Percentiles rank a stretch among this genome's conserved stretches.
These are phyloP conservation scores for Phoenix dactylifera DNA, from an alignment of 176 grass and related monocot species.

Conservation along the genomic window DNA sequence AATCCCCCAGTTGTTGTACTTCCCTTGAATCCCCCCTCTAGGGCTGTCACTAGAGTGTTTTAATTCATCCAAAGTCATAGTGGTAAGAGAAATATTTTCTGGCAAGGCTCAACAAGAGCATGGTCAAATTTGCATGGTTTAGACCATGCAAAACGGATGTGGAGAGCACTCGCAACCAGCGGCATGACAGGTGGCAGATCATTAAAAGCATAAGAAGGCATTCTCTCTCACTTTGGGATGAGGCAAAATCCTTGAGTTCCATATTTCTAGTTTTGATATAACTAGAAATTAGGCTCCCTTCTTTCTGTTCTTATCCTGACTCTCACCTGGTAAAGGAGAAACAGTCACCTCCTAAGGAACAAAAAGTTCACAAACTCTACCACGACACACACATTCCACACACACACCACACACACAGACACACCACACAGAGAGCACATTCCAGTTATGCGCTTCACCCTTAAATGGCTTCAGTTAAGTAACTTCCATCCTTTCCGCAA, in stretches of 20 bases:
- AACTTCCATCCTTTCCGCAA: slow-evolving; percentile 62
- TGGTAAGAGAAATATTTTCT: slow-evolving; percentile 39
- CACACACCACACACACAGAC: too few relatives aligned
- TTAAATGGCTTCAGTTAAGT: slow-evolving; percentile 53
- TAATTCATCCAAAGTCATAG: slow-evolving; percentile 65
- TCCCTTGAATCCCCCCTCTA: slow-evolving; percentile 64
- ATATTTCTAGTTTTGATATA: slow-evolving; percentile 42
- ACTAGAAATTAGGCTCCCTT: slow-evolving; percentile 16
- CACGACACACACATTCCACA: too few relatives aligned
- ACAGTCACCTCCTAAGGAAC: background rate
- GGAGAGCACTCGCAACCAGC: slow-evolving; percentile 66
- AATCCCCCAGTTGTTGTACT: slow-evolving; percentile 24
- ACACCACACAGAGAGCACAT: background rate
- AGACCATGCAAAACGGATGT: slow-evolving; percentile 64
- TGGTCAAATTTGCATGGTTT: slow-evolving; percentile 51
- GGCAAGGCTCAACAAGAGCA: slow-evolving; percentile 55
- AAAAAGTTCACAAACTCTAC: too few relatives aligned
- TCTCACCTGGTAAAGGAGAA: slow-evolving; percentile 40
- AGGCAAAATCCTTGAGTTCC: slow-evolving; percentile 47
- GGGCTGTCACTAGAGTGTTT: slow-evolving; percentile 48
- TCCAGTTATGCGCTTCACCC: slow-evolving; percentile 28
- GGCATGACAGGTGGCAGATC: slow-evolving; percentile 83
- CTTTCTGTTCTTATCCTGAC: slow-evolving; percentile 55
- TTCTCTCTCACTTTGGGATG: slow-evolving; percentile 53
- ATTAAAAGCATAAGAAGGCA: slow-evolving; percentile 86